A percentile compares a stretch with the other conserved stretches of the same genome.
These are phyloP conservation scores for Xylariaceae sp. DNA, from an alignment of 2,329 filamentous ascomycete species.

Conservation along the genomic window DNA sequence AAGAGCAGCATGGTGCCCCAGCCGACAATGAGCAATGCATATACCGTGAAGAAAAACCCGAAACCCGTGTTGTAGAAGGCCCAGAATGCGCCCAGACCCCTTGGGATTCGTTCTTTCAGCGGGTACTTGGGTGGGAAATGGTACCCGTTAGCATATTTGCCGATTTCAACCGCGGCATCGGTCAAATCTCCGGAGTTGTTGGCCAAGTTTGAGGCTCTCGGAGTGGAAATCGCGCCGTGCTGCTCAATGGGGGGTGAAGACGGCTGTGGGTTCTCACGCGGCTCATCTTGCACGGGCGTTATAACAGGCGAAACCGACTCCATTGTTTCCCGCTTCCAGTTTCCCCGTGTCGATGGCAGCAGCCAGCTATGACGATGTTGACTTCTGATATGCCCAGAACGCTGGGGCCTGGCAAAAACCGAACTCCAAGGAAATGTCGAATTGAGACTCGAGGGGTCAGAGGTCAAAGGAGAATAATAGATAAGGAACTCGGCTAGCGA, in stretches of 20 bases:
- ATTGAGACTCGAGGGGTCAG: neutral
- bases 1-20: constrained; percentile 92
- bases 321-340: constrained; percentile 9
- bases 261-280: constrained; percentile 13
- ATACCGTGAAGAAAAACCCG: constrained; percentile 72
- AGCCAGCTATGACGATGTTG: neutral
- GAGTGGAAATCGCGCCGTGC: constrained; percentile 16
- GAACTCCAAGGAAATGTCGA: neutral
- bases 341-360: constrained; percentile 1
- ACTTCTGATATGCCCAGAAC: neutral
- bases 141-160: constrained; percentile 55
- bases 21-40: constrained; percentile 75
- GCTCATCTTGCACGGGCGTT: neutral
- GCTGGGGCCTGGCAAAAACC: neutral
- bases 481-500: neutral
- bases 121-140: constrained; percentile 59
- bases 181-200: constrained; percentile 22
- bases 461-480: neutral
- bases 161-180: constrained; percentile 28
- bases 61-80: constrained; percentile 68
- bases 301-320: constrained; percentile 3
- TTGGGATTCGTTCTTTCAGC: constrained; percentile 52
- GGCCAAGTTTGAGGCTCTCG: constrained; percentile 18
- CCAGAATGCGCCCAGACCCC: constrained; percentile 58
- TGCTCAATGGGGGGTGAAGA: constrained; percentile 20